A percentile compares a stretch with the other conserved stretches of the same genome.
These are phyloP conservation scores for Zalerion maritima DNA, from an alignment of 495 filamentous ascomycete species.

Conservation along the genomic window DNA sequence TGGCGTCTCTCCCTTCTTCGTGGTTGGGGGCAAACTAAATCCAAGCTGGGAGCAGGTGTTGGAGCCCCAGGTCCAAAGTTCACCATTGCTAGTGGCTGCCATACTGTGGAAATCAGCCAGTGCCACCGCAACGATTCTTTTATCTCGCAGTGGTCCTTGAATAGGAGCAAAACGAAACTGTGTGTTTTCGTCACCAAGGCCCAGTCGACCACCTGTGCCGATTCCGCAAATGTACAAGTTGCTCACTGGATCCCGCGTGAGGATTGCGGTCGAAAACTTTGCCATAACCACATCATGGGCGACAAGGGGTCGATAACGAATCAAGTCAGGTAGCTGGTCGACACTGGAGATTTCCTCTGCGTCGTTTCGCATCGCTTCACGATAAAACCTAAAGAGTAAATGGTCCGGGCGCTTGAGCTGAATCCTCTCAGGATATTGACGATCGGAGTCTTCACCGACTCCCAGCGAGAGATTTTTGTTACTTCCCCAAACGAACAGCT, in stretches of 20 bases:
- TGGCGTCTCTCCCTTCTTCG: conserved; percentile 58
- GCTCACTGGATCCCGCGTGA: conserved; percentile 78
- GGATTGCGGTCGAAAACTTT: conserved; percentile 79
- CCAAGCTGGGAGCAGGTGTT: conserved; percentile 81
- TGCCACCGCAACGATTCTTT: conserved; percentile 54
- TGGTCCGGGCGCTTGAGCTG: conserved; percentile 65
- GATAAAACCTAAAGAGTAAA: conserved; percentile 53
- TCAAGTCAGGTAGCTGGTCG: conserved; percentile 37
- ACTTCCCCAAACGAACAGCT: conserved; percentile 83
- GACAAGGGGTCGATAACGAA: conserved; percentile 52
- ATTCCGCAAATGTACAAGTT: conserved; percentile 92
- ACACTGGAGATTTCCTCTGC: conserved; percentile 11
- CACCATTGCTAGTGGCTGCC: conserved; percentile 64
- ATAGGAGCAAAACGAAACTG: conserved; percentile 72
- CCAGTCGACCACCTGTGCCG: conserved; percentile 78
- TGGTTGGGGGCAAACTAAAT: conserved; percentile 45
- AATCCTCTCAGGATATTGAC: conserved; percentile 81
- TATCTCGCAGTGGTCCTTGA: conserved; percentile 54
- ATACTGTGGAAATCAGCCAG: conserved; percentile 86
- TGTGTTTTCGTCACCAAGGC: conserved; percentile 78
- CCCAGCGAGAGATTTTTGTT: conserved; percentile 90
- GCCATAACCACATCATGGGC: conserved; percentile 71
- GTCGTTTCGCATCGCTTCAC: conserved; percentile 35
- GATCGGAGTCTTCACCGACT: conserved; percentile 83
- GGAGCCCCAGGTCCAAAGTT: conserved; percentile 84